Evolutionary conservation across 169 alveolate genomes (phyloP), one percentile per base, ranked within the genome.

Genomic region (Babesia microti): DNA sequence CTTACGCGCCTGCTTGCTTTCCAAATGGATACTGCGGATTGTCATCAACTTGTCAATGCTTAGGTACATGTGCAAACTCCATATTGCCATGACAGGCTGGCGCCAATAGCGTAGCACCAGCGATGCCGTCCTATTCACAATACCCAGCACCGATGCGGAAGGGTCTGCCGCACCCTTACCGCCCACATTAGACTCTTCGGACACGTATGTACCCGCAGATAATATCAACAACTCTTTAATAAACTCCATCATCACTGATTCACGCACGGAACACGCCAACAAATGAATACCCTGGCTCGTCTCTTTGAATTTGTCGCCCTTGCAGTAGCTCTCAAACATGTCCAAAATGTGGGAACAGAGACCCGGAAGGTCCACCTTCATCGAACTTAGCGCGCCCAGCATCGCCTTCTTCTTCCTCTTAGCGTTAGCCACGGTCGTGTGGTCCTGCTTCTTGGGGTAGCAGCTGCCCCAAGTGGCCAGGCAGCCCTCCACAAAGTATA

Each of bases 401-500:
- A 53, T 63, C 0, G 46, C 37, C 21, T 63, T 45, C 6, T 43
- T 17, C 24, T 42, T 0, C 39, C 3, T 30, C 6, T 22, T 14
- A 1, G 28, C 26, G 17, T 43, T 29, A 33, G 27, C 59, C 1
- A 26, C 12, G 4, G 12, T 21, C 26, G 11, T 15, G 12, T 15
- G 26, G 35, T 0, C 26, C 23, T 4, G 19, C 26, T 22, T 9
- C 12, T n/a, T 29, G 22, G 17, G 6, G 26, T 12, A 2, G 22
- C 45, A 45, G 35, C 30, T 34, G 32, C 48, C 69, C 75, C 75
- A 63, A 2, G 53, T 32, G 18, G 36, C 12, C 3, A 63, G 28
- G 59, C 75, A 63, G 21, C 67, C 75, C 50, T 63, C 59, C 11
- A 56, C 39, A 24, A 63, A 63, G 49, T 63, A 68, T 22, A 53